A percentile compares a stretch with the other conserved stretches of the same genome.
These are phyloP conservation scores for Moniliella sp. DNA, from an alignment of 1,284 basidiomycete species.

Conservation along the genomic window DNA sequence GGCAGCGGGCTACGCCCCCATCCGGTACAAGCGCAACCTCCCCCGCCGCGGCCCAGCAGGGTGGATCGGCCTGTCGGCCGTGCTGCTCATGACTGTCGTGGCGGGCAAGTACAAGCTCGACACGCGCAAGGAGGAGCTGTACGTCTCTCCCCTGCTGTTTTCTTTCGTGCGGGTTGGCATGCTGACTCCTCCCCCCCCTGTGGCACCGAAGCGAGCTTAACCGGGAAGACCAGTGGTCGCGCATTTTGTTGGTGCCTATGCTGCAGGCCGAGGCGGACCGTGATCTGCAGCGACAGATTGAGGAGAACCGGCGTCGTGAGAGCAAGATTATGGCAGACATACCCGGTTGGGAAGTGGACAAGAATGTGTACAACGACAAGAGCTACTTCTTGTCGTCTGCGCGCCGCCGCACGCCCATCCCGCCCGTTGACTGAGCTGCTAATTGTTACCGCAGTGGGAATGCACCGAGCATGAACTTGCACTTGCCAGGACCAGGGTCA, in stretches of 20 bases:
- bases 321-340: slow-evolving; percentile 89
- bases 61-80: no score
- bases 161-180: no score
- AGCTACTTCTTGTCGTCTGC: no score
- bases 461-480: no score
- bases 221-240: slow-evolving; percentile 81
- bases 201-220: slow-evolving; percentile 88
- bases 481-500: no score
- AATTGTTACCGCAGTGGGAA: no score
- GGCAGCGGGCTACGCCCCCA: slow-evolving; percentile 65
- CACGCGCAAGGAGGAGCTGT: slow-evolving; percentile 68
- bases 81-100: no score
- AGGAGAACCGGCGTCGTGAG: slow-evolving; percentile 60
- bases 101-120: slow-evolving; percentile 82
- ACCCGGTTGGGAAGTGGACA: slow-evolving; percentile 49
- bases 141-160: no score
- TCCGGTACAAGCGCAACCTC: slow-evolving; percentile 89
- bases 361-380: no score
- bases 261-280: slow-evolving; percentile 72
- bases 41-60: slow-evolving; percentile 78
- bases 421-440: no score
- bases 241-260: slow-evolving; percentile 78
- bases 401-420: no score
- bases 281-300: slow-evolving; percentile 59
- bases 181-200: no score